Percentiles rank a stretch among this genome's conserved stretches.
phyloP scores from a whole-genome alignment of 768 basidiomycete species.

The Serendipita vermifera region DNA sequence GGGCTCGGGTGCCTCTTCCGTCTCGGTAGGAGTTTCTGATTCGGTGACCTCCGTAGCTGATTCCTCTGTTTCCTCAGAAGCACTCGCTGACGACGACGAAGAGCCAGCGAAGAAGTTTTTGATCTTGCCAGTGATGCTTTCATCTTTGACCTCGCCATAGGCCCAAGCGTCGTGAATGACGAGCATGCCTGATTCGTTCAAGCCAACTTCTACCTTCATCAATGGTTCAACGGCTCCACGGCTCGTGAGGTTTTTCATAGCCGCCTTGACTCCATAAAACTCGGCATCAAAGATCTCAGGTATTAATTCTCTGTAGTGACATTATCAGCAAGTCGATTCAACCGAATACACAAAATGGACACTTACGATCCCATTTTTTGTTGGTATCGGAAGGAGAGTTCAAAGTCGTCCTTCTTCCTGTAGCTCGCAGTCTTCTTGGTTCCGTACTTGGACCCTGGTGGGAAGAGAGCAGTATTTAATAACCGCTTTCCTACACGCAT shows the following conservation, averaged over 20 bases:
- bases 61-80: constrained; percentile 18
- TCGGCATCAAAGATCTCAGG: constrained; percentile 61
- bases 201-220: constrained; percentile 67
- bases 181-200: constrained; percentile 81
- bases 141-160: constrained; percentile 70
- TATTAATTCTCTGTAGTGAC: constrained; percentile 45
- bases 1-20: constrained; percentile 2
- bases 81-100: constrained; percentile 25
- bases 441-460: constrained; percentile 59
- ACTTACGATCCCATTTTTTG: constrained; percentile 52
- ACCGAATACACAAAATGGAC: no score
- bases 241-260: constrained; percentile 71
- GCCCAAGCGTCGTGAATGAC: constrained; percentile 67
- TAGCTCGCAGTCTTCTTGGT: constrained; percentile 79
- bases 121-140: constrained; percentile 66
- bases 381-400: constrained; percentile 68
- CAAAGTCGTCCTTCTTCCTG: constrained; percentile 74
- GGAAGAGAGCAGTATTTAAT: constrained; percentile 67
- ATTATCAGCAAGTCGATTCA: no score
- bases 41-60: constrained; percentile 23
- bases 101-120: constrained; percentile 75
- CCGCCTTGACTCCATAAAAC: constrained; percentile 58
- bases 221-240: constrained; percentile 69
- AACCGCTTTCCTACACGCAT: constrained; percentile 29
- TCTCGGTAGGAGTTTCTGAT: constrained; percentile 27